Conservation (phyloP, 805 yeast species). For the Millerozyma miso region DNA sequence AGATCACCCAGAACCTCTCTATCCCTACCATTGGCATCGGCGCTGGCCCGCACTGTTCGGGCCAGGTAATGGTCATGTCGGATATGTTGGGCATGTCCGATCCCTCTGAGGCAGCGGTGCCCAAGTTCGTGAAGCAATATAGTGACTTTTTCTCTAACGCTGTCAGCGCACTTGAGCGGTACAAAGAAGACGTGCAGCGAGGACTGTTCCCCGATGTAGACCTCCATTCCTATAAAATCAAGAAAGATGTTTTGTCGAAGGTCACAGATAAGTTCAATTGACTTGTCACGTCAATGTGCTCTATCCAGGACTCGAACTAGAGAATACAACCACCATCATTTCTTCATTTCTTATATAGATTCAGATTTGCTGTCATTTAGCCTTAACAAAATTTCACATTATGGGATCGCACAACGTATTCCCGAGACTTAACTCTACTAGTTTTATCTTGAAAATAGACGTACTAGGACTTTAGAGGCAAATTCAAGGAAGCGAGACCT, state of each 20-base stretch:
- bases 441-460: too few relatives aligned
- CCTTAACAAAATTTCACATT: too few relatives aligned
- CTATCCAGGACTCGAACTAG: too few relatives aligned
- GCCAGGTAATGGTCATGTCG: constrained; percentile 85
- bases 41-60: constrained; percentile 79
- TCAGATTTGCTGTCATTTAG: too few relatives aligned
- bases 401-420: too few relatives aligned
- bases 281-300: too few relatives aligned
- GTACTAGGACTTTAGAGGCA: too few relatives aligned
- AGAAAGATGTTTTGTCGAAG: constrained; percentile 50
- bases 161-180: constrained; percentile 47
- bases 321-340: too few relatives aligned
- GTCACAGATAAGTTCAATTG: constrained; percentile 11
- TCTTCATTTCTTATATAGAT: too few relatives aligned
- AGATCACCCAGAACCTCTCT: constrained; percentile 53
- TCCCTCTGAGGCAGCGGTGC: constrained; percentile 40
- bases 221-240: constrained; percentile 64
- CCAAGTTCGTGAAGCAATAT: constrained; percentile 75
- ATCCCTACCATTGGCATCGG: constrained; percentile 96
- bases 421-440: too few relatives aligned
- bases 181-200: constrained; percentile 55
- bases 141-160: constrained; percentile 47
- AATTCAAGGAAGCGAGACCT: too few relatives aligned
- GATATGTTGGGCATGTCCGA: constrained; percentile 78
- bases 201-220: constrained; percentile 57